Conservation (phyloP, 352 stramenopile genomes). For the Phytophthora quininea region DNA sequence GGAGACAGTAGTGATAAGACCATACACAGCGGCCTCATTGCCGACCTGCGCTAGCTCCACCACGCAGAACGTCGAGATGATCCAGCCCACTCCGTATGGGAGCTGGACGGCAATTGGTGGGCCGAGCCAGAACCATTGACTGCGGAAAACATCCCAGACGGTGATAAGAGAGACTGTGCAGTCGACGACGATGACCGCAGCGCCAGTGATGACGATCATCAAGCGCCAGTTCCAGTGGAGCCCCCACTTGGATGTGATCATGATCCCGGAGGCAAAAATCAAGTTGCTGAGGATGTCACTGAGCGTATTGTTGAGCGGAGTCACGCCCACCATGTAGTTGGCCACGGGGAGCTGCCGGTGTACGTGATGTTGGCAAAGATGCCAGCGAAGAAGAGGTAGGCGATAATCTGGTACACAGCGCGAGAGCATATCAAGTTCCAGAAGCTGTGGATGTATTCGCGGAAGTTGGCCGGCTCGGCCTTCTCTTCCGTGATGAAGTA, state of each 20-base stretch:
- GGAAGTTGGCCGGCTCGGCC: constrained; percentile 12
- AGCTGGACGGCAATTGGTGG: constrained; percentile 42
- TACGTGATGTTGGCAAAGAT: constrained; percentile 37
- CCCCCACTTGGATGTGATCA: constrained; percentile 40
- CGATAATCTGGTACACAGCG: constrained; percentile 44
- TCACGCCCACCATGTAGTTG: constrained; percentile 30
- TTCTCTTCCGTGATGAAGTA: constrained; percentile 41
- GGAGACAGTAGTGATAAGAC: constrained; percentile 24
- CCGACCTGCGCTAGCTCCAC: constrained; percentile 24
- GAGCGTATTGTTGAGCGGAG: constrained; percentile 29
- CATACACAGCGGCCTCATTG: constrained; percentile 33
- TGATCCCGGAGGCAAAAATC: constrained; percentile 32
- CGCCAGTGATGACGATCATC: constrained; percentile 33
- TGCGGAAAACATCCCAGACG: constrained; percentile 39
- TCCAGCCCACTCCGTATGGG: constrained; percentile 46
- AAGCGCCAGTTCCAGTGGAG: constrained; percentile 43
- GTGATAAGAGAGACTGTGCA: constrained; percentile 21
- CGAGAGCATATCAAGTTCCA: constrained; percentile 29
- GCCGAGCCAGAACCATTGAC: constrained; percentile 42
- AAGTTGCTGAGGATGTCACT: constrained; percentile 34
- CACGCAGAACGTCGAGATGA: constrained; percentile 36
- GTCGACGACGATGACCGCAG: constrained; percentile 27
- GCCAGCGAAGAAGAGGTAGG: constrained; percentile 33
- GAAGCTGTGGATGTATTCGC: constrained; percentile 27
- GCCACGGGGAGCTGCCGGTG: constrained; percentile 25